A percentile compares a stretch with the other conserved stretches of the same genome.
phyloP scores from a whole-genome alignment of 805 yeast genomes.

The Lipomyces sp. region DNA sequence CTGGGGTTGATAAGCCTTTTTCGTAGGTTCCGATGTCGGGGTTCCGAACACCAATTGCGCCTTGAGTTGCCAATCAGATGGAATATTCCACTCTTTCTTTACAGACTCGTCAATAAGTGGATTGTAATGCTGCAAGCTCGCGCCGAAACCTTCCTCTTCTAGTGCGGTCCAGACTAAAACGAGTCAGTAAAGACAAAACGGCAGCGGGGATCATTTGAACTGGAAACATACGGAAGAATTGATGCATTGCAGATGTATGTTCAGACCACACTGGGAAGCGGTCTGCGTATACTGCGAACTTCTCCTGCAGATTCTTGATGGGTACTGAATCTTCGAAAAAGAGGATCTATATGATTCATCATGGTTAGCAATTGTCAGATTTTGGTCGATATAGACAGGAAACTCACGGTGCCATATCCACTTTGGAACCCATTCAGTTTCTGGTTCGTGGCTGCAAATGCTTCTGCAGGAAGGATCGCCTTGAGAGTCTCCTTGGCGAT shows the following conservation, averaged over 20 bases:
- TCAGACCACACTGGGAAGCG: slow-evolving; percentile 57
- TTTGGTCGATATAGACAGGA: slow-evolving; percentile 14
- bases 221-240: not conserved
- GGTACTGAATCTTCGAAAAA: slow-evolving; percentile 54
- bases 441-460: slow-evolving; percentile 50
- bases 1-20: slow-evolving; percentile 51
- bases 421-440: slow-evolving; percentile 51
- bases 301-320: slow-evolving; percentile 50
- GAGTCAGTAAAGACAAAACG: slow-evolving; percentile 42
- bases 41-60: slow-evolving; percentile 59
- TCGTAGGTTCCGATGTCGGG: slow-evolving; percentile 48
- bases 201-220: too few species aligned
- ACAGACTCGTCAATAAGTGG: slow-evolving; percentile 49
- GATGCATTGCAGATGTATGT: slow-evolving; percentile 45
- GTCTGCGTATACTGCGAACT: slow-evolving; percentile 52
- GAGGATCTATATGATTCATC: slow-evolving; percentile 13
- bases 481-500: slow-evolving; percentile 45
- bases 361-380: not conserved
- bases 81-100: slow-evolving; percentile 50
- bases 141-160: slow-evolving; percentile 54
- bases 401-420: slow-evolving; percentile 53
- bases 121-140: slow-evolving; percentile 60
- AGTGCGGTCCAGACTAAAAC: slow-evolving; percentile 56
- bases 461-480: slow-evolving; percentile 48
- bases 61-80: slow-evolving; percentile 52